Conservation (phyloP, 257 asterid species). For the Catharanthus roseus region DNA sequence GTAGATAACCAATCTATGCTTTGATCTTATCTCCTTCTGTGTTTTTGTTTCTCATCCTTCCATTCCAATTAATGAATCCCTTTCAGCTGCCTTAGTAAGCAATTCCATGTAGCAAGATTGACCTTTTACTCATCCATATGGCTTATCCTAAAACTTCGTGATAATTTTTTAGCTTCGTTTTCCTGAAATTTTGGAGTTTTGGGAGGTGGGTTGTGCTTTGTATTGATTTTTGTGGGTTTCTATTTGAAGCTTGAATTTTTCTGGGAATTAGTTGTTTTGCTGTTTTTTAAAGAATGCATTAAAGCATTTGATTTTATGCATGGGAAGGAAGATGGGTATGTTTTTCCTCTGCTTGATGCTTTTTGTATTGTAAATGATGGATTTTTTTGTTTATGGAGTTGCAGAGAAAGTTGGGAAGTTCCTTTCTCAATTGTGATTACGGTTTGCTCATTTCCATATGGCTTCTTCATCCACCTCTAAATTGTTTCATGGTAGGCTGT, state of each 20-base stretch:
- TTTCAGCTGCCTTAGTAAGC: no score
- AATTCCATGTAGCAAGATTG: background rate
- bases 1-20: background rate
- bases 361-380: background rate
- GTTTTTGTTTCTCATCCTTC: background rate
- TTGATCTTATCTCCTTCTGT: background rate
- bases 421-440: background rate
- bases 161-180: background rate
- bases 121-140: background rate
- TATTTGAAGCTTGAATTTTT: background rate
- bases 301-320: background rate
- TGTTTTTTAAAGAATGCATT: background rate
- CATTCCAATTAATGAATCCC: background rate
- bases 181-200: no score
- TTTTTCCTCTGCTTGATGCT: background rate
- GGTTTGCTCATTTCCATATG: slow-evolving; percentile 9
- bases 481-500: slow-evolving; percentile 16
- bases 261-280: background rate
- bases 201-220: background rate
- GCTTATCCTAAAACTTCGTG: background rate
- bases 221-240: background rate
- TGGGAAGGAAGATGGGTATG: no score
- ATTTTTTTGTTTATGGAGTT: background rate
- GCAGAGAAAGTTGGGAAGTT: slow-evolving; percentile 3
- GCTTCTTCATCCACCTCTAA: slow-evolving; percentile 17